Conservation (phyloP, 169 alveolate species). For the Eimeria praecox region DNA sequence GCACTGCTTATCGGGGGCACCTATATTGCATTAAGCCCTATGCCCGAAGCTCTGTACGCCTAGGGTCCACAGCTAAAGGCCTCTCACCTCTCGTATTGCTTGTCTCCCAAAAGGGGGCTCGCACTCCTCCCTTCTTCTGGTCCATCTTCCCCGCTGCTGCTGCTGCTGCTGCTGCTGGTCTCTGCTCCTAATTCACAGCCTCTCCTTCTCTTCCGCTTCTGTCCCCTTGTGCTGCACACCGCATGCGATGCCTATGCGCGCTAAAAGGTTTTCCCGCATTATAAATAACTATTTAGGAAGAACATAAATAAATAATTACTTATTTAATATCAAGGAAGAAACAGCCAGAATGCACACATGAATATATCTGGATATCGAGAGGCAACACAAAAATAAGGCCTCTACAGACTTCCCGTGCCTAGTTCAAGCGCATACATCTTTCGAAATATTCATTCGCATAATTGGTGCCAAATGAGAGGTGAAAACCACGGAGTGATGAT, state of each 20-base stretch:
- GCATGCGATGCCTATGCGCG: neutral
- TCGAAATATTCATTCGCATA: too few species aligned
- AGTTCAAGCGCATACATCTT: too few species aligned
- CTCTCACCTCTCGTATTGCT: neutral
- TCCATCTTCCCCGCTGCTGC: slow-evolving; percentile 7
- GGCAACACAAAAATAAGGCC: neutral
- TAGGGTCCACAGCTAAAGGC: neutral
- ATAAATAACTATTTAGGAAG: too few species aligned
- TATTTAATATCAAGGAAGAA: neutral
- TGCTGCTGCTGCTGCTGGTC: slow-evolving; percentile 72
- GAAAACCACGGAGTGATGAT: neutral
- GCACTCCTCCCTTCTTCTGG: neutral
- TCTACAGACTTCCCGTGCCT: neutral
- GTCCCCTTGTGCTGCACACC: neutral
- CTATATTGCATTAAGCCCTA: too few species aligned
- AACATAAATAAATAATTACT: too few species aligned
- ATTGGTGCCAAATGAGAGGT: too few species aligned
- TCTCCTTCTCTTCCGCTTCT: slow-evolving; percentile 36
- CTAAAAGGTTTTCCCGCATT: neutral
- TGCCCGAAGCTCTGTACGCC: neutral
- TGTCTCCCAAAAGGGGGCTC: neutral
- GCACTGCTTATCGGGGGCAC: neutral
- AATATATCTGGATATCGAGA: too few species aligned
- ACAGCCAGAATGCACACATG: neutral
- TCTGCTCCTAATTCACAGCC: slow-evolving; percentile 48